Percentiles rank a stretch among this genome's conserved stretches.
phyloP scores from a whole-genome alignment of 805 yeast genomes.

The Wickerhamiella azyma region DNA sequence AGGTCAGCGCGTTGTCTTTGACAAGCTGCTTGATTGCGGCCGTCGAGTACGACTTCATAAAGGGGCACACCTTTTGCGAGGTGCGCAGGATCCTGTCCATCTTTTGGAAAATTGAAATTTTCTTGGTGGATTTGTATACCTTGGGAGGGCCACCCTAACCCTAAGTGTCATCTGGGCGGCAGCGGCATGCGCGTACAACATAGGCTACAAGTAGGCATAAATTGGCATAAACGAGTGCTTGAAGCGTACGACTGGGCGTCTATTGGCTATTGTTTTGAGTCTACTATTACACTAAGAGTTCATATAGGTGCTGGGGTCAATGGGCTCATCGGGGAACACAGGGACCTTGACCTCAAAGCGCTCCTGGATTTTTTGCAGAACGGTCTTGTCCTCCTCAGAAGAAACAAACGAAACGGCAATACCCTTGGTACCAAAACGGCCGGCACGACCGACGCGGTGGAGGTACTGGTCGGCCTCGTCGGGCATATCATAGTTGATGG shows the following conservation, averaged over 20 bases:
- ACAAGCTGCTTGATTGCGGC: conserved; percentile 47
- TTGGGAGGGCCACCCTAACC: background rate
- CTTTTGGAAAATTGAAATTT: background rate
- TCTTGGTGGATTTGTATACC: background rate
- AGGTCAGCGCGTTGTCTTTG: conserved; percentile 29
- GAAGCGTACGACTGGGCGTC: no score
- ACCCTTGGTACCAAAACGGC: conserved; percentile 99
- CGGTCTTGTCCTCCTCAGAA: conserved; percentile 75
- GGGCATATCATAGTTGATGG: conserved; percentile 95
- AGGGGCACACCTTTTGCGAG: conserved; percentile 74
- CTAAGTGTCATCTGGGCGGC: background rate
- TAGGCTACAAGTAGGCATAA: no score
- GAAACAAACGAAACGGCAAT: conserved; percentile 85
- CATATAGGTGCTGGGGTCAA: conserved; percentile 95
- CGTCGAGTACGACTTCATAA: conserved; percentile 46
- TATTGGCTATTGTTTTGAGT: background rate
- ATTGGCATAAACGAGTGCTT: no score
- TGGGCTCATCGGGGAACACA: conserved; percentile 95
- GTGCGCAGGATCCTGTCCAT: conserved; percentile 76
- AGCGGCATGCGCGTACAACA: no score
- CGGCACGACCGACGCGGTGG: conserved; percentile 99
- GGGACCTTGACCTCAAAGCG: conserved; percentile 92
- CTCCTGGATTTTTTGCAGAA: conserved; percentile 84
- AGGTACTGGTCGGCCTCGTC: conserved; percentile 93
- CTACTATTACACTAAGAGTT: conserved; percentile 43